phyloP scores from a whole-genome alignment of 2,329 filamentous ascomycete species.

The Neopestalotiopsis clavispora region DNA sequence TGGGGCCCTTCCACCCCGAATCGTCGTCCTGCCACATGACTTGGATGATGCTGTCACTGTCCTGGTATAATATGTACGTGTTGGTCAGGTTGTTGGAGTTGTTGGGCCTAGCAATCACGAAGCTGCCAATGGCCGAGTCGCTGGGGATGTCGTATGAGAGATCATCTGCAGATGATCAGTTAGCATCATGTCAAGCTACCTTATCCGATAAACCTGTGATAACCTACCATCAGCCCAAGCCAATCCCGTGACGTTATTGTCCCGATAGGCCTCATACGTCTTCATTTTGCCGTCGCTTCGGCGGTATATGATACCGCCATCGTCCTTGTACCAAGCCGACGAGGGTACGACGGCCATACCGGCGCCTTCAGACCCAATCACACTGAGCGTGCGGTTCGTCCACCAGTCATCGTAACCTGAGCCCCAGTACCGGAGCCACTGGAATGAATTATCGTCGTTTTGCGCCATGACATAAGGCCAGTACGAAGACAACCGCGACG shows the following conservation, averaged over 20 bases:
- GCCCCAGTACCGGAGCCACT: slow-evolving; percentile 18
- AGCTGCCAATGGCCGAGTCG: slow-evolving; percentile 24
- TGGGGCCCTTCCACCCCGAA: slow-evolving; percentile 26
- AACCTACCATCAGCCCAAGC: slow-evolving; percentile 26
- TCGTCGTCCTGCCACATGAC: slow-evolving; percentile 29
- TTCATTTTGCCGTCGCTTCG: slow-evolving; percentile 25
- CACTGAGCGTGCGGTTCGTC: slow-evolving; percentile 20
- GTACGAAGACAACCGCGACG: slow-evolving; percentile 15
- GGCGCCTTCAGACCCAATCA: slow-evolving; percentile 21
- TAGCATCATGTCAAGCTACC: not conserved
- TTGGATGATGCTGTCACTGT: slow-evolving; percentile 23
- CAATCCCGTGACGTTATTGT: slow-evolving; percentile 18
- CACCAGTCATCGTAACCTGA: not conserved
- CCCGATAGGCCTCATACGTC: slow-evolving; percentile 23
- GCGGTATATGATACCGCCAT: slow-evolving; percentile 25
- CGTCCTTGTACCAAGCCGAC: slow-evolving; percentile 20
- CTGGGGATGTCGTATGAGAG: slow-evolving; percentile 21
- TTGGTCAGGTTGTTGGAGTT: slow-evolving; percentile 26
- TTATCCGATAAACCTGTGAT: not conserved
- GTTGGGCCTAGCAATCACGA: slow-evolving; percentile 26
- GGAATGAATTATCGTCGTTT: slow-evolving; percentile 6
- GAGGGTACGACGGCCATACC: slow-evolving; percentile 24
- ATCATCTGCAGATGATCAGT: not conserved
- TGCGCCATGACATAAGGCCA: slow-evolving; percentile 18
- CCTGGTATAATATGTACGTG: slow-evolving; percentile 29